phyloP scores from a whole-genome alignment of 192 early-diverging fungal genomes.

The Coemansia umbellata region DNA sequence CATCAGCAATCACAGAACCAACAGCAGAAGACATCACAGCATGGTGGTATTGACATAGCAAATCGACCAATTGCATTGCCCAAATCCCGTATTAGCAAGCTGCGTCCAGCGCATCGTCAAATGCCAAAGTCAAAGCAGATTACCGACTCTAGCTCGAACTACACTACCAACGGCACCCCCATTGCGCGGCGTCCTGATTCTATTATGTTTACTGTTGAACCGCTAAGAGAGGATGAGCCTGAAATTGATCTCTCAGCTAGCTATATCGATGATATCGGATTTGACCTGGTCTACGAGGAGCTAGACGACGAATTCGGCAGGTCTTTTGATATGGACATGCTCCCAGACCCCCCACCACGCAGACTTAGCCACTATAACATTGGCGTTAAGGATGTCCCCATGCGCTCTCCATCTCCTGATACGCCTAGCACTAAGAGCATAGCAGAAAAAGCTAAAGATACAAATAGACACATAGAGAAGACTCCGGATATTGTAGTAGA shows the following conservation, averaged over 20 bases:
- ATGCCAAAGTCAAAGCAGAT: slow-evolving; percentile 40
- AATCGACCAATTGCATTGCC: slow-evolving; percentile 29
- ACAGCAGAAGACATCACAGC: neutral
- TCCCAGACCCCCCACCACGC: slow-evolving; percentile 41
- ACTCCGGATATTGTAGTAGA: too few relatives aligned
- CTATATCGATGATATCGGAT: slow-evolving; percentile 33
- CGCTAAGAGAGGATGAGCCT: neutral
- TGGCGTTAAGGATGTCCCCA: slow-evolving; percentile 17
- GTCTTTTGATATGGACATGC: slow-evolving; percentile 41
- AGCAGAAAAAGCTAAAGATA: neutral
- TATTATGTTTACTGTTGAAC: slow-evolving; percentile 5
- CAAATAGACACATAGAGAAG: too few relatives aligned
- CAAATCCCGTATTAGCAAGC: slow-evolving; percentile 28
- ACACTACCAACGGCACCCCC: slow-evolving; percentile 10
- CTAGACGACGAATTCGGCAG: slow-evolving; percentile 28
- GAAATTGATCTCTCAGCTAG: slow-evolving; percentile 16
- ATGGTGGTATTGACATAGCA: too few relatives aligned
- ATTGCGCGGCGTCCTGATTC: slow-evolving; percentile 19
- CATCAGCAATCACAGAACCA: neutral
- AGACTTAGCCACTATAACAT: slow-evolving; percentile 29
- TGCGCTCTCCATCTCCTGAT: slow-evolving; percentile 10
- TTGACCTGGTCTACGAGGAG: slow-evolving; percentile 23
- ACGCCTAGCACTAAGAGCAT: neutral
- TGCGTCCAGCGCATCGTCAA: slow-evolving; percentile 33
- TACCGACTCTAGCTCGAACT: slow-evolving; percentile 9